Conservation (phyloP, 2,329 filamentous ascomycete genomes). For the Fusarium sp. region DNA sequence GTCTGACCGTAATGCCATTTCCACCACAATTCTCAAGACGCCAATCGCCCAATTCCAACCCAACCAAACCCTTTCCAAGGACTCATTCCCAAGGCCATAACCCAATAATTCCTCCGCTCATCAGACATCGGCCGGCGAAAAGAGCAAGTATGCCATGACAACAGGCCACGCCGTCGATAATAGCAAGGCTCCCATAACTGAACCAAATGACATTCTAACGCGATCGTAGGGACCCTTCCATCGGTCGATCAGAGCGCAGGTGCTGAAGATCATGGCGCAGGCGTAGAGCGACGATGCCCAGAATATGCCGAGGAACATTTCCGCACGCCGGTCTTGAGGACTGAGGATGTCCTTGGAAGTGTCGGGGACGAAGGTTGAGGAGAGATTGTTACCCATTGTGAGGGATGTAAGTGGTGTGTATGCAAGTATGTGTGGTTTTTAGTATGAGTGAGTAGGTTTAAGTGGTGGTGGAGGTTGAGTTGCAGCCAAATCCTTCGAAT, state of each 20-base stretch:
- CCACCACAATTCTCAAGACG: slow-evolving; percentile 14
- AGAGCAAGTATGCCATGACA: slow-evolving; percentile 47
- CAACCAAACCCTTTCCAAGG: not conserved
- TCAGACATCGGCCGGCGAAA: slow-evolving; percentile 25
- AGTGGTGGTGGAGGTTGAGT: not conserved
- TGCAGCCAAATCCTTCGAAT: not conserved
- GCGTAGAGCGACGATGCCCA: slow-evolving; percentile 50
- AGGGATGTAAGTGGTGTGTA: not conserved
- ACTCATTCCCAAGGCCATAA: not conserved
- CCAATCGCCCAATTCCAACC: slow-evolving; percentile 5
- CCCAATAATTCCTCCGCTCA: not conserved
- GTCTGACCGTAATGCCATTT: slow-evolving; percentile 21
- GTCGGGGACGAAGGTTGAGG: slow-evolving; percentile 50
- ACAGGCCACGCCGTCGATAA: slow-evolving; percentile 50
- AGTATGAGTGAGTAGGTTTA: not conserved
- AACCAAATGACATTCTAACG: slow-evolving; percentile 40
- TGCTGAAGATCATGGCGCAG: slow-evolving; percentile 54
- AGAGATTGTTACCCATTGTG: slow-evolving; percentile 54
- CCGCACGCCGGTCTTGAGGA: slow-evolving; percentile 42
- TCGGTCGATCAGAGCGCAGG: slow-evolving; percentile 53
- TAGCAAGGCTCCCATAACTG: slow-evolving; percentile 45
- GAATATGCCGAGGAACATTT: slow-evolving; percentile 47
- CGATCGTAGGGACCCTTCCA: slow-evolving; percentile 53
- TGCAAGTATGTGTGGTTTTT: not conserved
- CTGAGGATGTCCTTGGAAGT: slow-evolving; percentile 48